Evolutionary conservation across 768 basidiomycete genomes (phyloP).

Genomic region (Grammothele lineata): DNA sequence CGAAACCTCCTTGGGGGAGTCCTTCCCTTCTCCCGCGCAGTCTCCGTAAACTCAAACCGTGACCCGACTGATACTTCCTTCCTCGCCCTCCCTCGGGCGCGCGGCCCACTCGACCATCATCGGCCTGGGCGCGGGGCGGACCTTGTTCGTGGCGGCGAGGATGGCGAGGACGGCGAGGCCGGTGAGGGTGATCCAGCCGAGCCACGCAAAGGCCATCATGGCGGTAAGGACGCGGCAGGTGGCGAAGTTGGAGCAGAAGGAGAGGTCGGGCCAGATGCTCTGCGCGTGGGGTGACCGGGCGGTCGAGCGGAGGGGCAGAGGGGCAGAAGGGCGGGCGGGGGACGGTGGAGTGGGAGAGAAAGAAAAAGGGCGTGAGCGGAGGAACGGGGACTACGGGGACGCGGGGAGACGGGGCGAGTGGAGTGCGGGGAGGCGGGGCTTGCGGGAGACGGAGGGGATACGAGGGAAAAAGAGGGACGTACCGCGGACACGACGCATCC

Average conservation of each 20-base stretch:
- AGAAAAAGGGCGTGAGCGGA: neutral
- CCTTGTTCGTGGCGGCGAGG: slow-evolving; percentile 6
- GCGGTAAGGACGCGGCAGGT: slow-evolving; percentile 26
- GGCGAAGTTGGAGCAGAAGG: slow-evolving; percentile 22
- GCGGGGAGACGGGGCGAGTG: neutral
- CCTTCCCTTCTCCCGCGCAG: no score
- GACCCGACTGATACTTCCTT: no score
- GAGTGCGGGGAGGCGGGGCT: neutral
- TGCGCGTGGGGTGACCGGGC: slow-evolving; percentile 1
- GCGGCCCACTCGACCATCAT: slow-evolving; percentile 16
- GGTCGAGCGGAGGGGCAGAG: neutral
- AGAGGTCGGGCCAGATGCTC: slow-evolving; percentile 26
- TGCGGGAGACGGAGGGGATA: neutral
- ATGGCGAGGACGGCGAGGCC: slow-evolving; percentile 21
- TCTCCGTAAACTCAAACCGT: no score
- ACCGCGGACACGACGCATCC: slow-evolving; percentile 25
- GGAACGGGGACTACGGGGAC: neutral
- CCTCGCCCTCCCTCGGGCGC: no score
- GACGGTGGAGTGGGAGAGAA: neutral
- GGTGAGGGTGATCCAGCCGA: slow-evolving; percentile 24
- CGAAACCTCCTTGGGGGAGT: no score
- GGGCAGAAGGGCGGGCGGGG: slow-evolving; percentile 17
- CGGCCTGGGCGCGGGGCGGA: slow-evolving; percentile 3
- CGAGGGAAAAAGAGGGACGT: neutral
- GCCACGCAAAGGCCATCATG: slow-evolving; percentile 30